These are phyloP conservation scores for Hanseniaspora jakobsenii DNA, from an alignment of 805 yeast genomes.

Conservation along the genomic window DNA sequence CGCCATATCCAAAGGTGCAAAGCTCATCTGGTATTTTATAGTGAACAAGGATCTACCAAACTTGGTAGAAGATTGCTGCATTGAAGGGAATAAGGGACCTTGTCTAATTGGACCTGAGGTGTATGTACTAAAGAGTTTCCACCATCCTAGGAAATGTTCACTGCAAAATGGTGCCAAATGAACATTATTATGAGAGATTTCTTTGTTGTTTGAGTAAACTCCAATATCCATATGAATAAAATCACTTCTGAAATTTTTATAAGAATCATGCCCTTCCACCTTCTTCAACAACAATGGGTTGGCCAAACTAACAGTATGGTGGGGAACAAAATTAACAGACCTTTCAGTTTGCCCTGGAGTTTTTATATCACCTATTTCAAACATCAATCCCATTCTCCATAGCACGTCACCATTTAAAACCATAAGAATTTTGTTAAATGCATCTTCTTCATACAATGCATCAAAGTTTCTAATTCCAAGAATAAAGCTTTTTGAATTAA, in stretches of 20 bases:
- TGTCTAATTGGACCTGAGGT: constrained; percentile 64
- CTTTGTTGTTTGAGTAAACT: constrained; percentile 27
- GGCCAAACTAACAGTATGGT: constrained; percentile 49
- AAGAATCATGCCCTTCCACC: constrained; percentile 43
- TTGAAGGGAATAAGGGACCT: constrained; percentile 53
- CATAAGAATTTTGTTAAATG: constrained; percentile 40
- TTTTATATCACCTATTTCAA: constrained; percentile 47
- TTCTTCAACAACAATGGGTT: constrained; percentile 41
- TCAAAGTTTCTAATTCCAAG: constrained; percentile 41
- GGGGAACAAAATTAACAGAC: constrained; percentile 41
- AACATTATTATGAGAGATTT: constrained; percentile 44
- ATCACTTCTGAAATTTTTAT: constrained; percentile 46
- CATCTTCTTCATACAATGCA: constrained; percentile 17
- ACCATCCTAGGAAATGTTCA: constrained; percentile 65
- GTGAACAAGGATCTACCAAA: constrained; percentile 62
- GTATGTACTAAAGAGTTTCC: constrained; percentile 65
- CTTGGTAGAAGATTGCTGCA: constrained; percentile 36
- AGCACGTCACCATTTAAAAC: constrained; percentile 52
- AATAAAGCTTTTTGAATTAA: constrained; percentile 45
- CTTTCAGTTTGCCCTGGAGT: constrained; percentile 34
- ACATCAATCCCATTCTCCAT: constrained; percentile 68
- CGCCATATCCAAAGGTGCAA: constrained; percentile 56
- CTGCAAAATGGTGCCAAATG: constrained; percentile 64
- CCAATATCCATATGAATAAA: constrained; percentile 46
- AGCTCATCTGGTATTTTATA: constrained; percentile 56